These are phyloP conservation scores for Fraxinus velutina DNA, from an alignment of 305 asterid species.

Conservation along the genomic window DNA sequence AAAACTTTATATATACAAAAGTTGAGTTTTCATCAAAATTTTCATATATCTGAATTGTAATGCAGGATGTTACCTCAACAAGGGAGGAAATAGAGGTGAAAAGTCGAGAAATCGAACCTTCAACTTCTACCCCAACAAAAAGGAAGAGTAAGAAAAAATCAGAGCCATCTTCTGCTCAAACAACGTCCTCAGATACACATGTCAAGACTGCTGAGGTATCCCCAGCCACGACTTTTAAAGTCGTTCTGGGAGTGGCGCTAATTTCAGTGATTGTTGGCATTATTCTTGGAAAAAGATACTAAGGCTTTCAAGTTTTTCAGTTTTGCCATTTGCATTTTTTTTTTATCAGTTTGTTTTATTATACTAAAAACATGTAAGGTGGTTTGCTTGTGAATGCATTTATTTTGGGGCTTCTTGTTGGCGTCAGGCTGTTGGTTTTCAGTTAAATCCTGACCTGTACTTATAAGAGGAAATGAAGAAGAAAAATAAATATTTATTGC, in stretches of 20 bases:
- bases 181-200: conserved; percentile 42
- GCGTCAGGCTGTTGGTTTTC: conserved; percentile 45
- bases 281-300: conserved; percentile 77
- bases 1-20: background rate
- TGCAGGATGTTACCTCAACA: conserved; percentile 48
- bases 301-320: conserved; percentile 30
- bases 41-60: conserved; percentile 13
- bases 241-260: conserved; percentile 75
- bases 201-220: conserved; percentile 42
- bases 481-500: background rate
- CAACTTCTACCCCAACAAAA: conserved; percentile 46
- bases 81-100: conserved; percentile 48
- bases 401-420: conserved; percentile 26
- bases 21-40: background rate
- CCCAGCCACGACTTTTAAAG: conserved; percentile 39
- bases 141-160: conserved; percentile 73
- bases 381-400: conserved; percentile 26
- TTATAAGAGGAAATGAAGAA: conserved; percentile 1
- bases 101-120: conserved; percentile 55
- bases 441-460: conserved; percentile 39
- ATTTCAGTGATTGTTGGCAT: conserved; percentile 71
- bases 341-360: background rate
- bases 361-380: conserved; percentile 24
- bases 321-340: conserved; percentile 13
- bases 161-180: conserved; percentile 46